phyloP scores from a whole-genome alignment of 805 yeast species.

The Metschnikowia aberdeeniae region DNA sequence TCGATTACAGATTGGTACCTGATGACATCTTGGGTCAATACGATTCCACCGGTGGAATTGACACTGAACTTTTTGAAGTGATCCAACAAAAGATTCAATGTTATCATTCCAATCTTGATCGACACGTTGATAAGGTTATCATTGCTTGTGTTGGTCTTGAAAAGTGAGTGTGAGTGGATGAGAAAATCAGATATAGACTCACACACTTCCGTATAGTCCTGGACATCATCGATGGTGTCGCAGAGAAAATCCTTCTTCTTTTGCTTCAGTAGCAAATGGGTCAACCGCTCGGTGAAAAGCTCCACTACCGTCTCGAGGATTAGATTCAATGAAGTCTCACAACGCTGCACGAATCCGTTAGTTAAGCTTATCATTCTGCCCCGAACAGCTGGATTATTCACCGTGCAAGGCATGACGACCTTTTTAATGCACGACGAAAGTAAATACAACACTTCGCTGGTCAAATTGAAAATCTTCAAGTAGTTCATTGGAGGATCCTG shows the following conservation, averaged over 20 bases:
- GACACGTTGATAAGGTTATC: constrained; percentile 49
- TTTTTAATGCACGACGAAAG: constrained; percentile 71
- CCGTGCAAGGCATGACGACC: constrained; percentile 70
- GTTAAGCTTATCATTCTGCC: constrained; percentile 57
- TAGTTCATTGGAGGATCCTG: constrained; percentile 41
- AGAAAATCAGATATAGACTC: constrained; percentile 56
- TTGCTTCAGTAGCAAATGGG: constrained; percentile 52
- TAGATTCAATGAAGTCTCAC: constrained; percentile 63
- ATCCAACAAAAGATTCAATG: constrained; percentile 55
- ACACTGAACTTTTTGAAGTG: constrained; percentile 77
- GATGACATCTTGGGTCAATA: constrained; percentile 77
- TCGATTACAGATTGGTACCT: constrained; percentile 68
- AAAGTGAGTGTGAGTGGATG: constrained; percentile 36
- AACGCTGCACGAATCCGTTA: constrained; percentile 54
- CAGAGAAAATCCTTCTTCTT: constrained; percentile 65
- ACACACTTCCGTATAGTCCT: constrained; percentile 69
- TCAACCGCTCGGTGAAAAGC: constrained; percentile 48
- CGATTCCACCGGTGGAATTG: constrained; percentile 76
- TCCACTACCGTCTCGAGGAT: constrained; percentile 58
- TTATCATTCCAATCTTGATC: constrained; percentile 52
- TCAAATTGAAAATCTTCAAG: constrained; percentile 46
- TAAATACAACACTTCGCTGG: constrained; percentile 59
- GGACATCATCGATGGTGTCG: constrained; percentile 36
- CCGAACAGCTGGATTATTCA: constrained; percentile 52
- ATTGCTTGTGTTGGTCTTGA: constrained; percentile 32